Base-by-base conservation (phyloP, 2,329 filamentous ascomycete genomes). In the Hymenoscyphus salicellus region DNA sequence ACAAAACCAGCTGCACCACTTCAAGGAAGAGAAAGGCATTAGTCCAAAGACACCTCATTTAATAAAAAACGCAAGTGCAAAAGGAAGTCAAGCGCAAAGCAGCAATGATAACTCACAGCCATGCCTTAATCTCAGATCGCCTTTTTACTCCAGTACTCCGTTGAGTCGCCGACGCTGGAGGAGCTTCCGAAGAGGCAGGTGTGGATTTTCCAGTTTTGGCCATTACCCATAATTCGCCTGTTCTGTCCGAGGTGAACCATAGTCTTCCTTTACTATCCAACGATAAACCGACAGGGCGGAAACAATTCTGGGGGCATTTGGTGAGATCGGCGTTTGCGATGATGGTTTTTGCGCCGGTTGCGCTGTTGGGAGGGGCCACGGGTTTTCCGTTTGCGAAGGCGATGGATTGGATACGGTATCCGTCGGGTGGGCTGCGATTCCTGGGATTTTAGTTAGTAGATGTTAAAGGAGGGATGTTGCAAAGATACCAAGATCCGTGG, bases 211-310 rank as follows among this genome's bases (percentile, higher is more conserved):
- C 33, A 16, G 43, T 64, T 33, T 60, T 64, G 20, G 17, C 63
- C 46, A 98, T 78, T 97, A 98, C 79, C 97, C 59, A 70, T 60
- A 70, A 60, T 61, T 70, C 68, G 5, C 62, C 62, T 20, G 66
- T 68, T 5, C 57, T 58, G 63, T 70, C 70, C 43, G 62, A 66
- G 28, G 59, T 69, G 59, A 70, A 67, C 36, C 66, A 72, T 5
- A 69, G n/a, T 30, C 68, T 46, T 11, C 62, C 64, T 23, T 66
- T 61, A 0, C 2, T 20, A 65, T 85, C 83, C 68, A 81, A 78
- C 0, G 81, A 81, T 6, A 90, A 76, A 1, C 86, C 85, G 0
- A 86, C 86, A 30, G 88, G 87, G 2, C 87, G 80, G 77, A 90
- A 86, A 75, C 87, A 90, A 3, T 74, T 72, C 52, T 78, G 77